Conservation (phyloP, 208 protist species). For the Trypanosoma boissoni region DNA sequence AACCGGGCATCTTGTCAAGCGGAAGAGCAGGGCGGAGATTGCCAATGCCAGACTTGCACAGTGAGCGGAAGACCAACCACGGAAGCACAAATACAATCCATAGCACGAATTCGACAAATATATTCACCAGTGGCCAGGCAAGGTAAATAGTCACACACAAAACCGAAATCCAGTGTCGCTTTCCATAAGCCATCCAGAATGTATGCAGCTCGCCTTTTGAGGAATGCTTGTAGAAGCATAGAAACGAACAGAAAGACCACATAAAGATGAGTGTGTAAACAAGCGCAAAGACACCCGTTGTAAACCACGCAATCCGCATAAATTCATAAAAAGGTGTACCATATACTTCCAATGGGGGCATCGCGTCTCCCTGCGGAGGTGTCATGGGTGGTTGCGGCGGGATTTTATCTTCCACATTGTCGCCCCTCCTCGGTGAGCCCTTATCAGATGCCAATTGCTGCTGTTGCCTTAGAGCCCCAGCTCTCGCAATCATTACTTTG, state of each 20-base stretch:
- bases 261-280: conserved; percentile 57
- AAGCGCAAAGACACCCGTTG: conserved; percentile 61
- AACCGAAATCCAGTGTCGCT: conserved; percentile 45
- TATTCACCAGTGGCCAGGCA: conserved; percentile 68
- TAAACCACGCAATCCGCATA: conserved; percentile 75
- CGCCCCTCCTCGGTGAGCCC: background rate
- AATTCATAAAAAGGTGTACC: conserved; percentile 84
- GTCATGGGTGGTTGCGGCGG: background rate
- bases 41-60: conserved; percentile 56
- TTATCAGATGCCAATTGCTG: background rate
- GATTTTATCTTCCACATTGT: conserved; percentile 1
- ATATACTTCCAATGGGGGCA: conserved; percentile 56
- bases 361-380: background rate
- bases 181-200: conserved; percentile 53
- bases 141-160: conserved; percentile 71
- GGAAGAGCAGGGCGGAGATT: conserved; percentile 68
- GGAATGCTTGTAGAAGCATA: conserved; percentile 40
- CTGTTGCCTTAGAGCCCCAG: conserved; percentile 28
- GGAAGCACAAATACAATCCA: conserved; percentile 60
- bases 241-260: conserved; percentile 61
- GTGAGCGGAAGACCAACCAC: conserved; percentile 61
- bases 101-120: conserved; percentile 57
- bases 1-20: conserved; percentile 64
- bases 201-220: conserved; percentile 46
- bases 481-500: conserved; percentile 12